Conservation (phyloP, 192 early-diverging fungal genomes). For the Coemansia sp. region DNA sequence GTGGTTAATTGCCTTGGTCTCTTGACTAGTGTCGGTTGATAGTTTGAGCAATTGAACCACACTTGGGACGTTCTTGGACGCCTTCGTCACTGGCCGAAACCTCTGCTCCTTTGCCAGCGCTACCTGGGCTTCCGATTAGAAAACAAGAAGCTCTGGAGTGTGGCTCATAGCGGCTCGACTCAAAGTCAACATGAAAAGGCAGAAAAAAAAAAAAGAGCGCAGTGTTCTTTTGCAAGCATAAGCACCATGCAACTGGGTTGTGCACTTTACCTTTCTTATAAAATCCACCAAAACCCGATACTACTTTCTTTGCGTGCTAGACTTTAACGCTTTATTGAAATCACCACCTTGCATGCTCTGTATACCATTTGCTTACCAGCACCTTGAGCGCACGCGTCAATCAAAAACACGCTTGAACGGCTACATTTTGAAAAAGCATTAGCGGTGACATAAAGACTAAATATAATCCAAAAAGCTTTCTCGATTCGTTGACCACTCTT, state of each 20-base stretch:
- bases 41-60: too few species aligned
- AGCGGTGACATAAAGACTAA: not conserved
- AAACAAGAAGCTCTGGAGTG: too few species aligned
- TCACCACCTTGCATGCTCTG: constrained; percentile 4
- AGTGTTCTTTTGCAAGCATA: too few species aligned
- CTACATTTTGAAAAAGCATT: not conserved
- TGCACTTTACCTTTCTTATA: not conserved
- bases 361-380: constrained; percentile 12
- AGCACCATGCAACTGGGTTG: not conserved
- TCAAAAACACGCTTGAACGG: not conserved
- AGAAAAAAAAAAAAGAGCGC: too few species aligned
- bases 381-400: not conserved
- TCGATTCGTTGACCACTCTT: not conserved
- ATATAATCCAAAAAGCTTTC: constrained; percentile 4
- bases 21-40: too few species aligned
- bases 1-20: too few species aligned
- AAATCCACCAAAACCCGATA: not conserved
- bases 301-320: not conserved
- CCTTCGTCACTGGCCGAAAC: too few species aligned
- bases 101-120: too few species aligned
- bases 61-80: too few species aligned
- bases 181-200: too few species aligned
- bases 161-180: too few species aligned
- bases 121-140: too few species aligned
- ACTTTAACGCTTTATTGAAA: constrained; percentile 1